phyloP scores from a whole-genome alignment of 1,139 yeast species.

The Debaryomyces subglobosus region DNA sequence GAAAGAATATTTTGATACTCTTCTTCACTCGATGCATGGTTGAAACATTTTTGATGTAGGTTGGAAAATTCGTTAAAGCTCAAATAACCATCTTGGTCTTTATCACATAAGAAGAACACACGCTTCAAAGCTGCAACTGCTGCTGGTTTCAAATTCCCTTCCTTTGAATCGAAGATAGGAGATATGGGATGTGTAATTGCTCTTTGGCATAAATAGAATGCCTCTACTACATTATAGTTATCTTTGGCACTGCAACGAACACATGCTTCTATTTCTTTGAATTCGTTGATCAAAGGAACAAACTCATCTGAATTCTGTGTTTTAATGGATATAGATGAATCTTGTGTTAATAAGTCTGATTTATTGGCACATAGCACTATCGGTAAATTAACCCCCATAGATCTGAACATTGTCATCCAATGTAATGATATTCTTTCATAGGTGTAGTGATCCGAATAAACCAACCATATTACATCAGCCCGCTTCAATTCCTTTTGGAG shows the following conservation, averaged over 20 bases:
- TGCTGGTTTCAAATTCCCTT: conserved; percentile 75
- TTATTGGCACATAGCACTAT: conserved; percentile 90
- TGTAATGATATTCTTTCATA: conserved; percentile 88
- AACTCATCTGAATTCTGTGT: conserved; percentile 69
- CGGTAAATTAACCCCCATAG: conserved; percentile 90
- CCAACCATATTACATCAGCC: conserved; percentile 92
- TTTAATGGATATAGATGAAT: conserved; percentile 25
- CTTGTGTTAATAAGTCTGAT: conserved; percentile 48
- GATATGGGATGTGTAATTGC: conserved; percentile 94
- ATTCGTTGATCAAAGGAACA: conserved; percentile 82
- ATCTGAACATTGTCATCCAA: conserved; percentile 93
- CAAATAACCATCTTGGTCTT: conserved; percentile 85
- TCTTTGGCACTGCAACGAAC: conserved; percentile 83
- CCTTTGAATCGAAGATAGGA: conserved; percentile 91
- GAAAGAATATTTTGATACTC: conserved; percentile 36
- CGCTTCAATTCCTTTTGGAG: conserved; percentile 76
- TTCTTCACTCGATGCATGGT: conserved; percentile 35
- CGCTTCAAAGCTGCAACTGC: conserved; percentile 78
- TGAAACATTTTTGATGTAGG: conserved; percentile 77
- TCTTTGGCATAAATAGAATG: conserved; percentile 88
- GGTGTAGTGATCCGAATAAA: conserved; percentile 90
- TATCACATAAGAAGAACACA: conserved; percentile 82
- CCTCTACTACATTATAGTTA: conserved; percentile 80
- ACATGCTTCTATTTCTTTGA: conserved; percentile 92
- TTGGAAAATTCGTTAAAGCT: conserved; percentile 68